These are phyloP conservation scores for Rhodamnia rubescens DNA, from an alignment of 345 rosid species.

Conservation along the genomic window DNA sequence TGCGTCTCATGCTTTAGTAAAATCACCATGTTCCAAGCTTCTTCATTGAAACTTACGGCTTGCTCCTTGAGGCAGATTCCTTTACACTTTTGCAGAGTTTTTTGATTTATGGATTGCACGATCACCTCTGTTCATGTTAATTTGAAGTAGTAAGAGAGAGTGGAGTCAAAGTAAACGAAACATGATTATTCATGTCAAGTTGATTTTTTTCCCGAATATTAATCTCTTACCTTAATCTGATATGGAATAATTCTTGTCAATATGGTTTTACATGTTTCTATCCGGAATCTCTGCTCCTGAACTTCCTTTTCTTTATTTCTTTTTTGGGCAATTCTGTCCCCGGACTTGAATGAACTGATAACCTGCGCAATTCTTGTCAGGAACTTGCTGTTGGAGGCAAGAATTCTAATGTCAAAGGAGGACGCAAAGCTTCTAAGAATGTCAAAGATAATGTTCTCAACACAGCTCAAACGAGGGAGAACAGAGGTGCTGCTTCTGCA, in stretches of 20 bases:
- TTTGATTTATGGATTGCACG: background rate
- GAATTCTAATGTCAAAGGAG: conserved; percentile 46
- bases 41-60: background rate
- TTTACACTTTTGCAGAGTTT: background rate
- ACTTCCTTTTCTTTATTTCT: background rate
- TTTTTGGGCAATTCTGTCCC: background rate
- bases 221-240: background rate
- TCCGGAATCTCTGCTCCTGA: background rate
- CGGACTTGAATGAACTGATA: conserved; percentile 1
- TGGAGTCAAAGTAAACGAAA: background rate
- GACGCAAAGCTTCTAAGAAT: conserved; percentile 66
- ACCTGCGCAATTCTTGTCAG: conserved; percentile 17
- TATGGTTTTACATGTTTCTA: background rate
- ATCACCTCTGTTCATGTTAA: background rate
- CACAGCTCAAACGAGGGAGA: conserved; percentile 36
- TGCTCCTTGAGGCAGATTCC: background rate
- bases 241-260: background rate
- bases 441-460: conserved; percentile 39
- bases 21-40: background rate
- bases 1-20: background rate
- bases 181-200: background rate
- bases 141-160: background rate
- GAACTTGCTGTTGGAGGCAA: conserved; percentile 80
- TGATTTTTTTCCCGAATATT: background rate
- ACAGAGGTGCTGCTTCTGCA: conserved; percentile 41